Evolutionary conservation across 2,329 filamentous ascomycete species (phyloP).

Genomic region (Cytospora mali): DNA sequence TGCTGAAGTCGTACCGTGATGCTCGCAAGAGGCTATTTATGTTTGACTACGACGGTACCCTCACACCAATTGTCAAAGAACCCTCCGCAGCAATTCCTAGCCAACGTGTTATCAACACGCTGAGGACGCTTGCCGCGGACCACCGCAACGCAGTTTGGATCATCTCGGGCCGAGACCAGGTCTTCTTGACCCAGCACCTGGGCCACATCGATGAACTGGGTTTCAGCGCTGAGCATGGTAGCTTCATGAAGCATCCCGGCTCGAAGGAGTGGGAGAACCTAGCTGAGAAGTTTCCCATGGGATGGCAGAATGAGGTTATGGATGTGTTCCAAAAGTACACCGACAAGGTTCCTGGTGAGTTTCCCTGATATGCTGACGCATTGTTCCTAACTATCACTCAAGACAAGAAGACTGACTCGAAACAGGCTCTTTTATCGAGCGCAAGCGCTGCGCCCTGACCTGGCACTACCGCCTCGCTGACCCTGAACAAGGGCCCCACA

Average conservation of each 20-base stretch:
- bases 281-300: constrained; percentile 85
- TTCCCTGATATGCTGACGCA: background rate
- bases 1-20: constrained; percentile 74
- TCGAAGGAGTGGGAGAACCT: constrained; percentile 83
- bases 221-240: constrained; percentile 96
- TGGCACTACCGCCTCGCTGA: constrained; percentile 97
- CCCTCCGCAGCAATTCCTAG: constrained; percentile 88
- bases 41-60: constrained; percentile 98
- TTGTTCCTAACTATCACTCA: background rate
- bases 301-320: constrained; percentile 85
- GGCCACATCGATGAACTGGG: constrained; percentile 88
- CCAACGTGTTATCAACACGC: constrained; percentile 75
- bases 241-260: constrained; percentile 84
- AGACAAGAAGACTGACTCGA: background rate
- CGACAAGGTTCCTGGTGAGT: constrained; percentile 77
- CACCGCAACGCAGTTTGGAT: constrained; percentile 93
- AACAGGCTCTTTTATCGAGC: constrained; percentile 84
- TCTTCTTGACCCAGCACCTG: constrained; percentile 86
- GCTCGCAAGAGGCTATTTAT: constrained; percentile 86
- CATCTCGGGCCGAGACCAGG: constrained; percentile 91
- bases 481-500: constrained; percentile 78
- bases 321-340: constrained; percentile 87
- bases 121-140: constrained; percentile 79
- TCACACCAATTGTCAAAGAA: constrained; percentile 93
- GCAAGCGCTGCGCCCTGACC: constrained; percentile 90